Conservation (phyloP, 73 alveolate genomes). For the Paramecium octaurelia region DNA sequence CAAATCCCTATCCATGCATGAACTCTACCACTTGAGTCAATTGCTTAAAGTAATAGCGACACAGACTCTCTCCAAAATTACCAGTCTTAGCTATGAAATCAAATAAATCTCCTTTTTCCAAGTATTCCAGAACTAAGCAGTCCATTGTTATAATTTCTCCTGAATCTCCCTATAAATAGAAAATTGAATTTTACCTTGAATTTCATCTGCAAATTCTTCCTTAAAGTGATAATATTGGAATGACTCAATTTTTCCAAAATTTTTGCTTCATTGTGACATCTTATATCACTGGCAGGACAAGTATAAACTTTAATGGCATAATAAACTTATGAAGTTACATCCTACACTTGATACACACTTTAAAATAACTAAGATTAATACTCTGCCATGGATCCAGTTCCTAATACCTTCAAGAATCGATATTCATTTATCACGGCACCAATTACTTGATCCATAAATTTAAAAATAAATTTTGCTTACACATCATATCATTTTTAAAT, state of each 20-base stretch:
- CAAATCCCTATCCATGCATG: constrained; percentile 75
- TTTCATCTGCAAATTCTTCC: neutral
- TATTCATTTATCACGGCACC: neutral
- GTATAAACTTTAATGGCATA: neutral
- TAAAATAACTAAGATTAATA: neutral
- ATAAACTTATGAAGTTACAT: neutral
- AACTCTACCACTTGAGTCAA: constrained; percentile 68
- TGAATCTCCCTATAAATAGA: neutral
- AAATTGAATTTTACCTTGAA: neutral
- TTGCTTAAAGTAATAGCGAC: constrained; percentile 80
- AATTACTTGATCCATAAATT: neutral
- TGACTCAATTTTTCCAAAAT: neutral
- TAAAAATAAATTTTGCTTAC: neutral
- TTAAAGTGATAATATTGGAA: neutral
- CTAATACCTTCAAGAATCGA: neutral
- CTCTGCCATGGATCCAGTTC: neutral
- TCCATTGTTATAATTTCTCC: neutral
- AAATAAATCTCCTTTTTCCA: constrained; percentile 86
- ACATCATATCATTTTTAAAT: neutral
- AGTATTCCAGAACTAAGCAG: constrained; percentile 69
- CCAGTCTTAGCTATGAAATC: constrained; percentile 85
- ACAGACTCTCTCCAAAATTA: constrained; percentile 71
- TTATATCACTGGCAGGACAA: neutral
- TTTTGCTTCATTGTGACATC: neutral
- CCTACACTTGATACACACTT: neutral